Percentiles rank a stretch among this genome's conserved stretches.
These are phyloP conservation scores for Wickerhamiella azyma DNA, from an alignment of 805 yeast species.

Conservation along the genomic window DNA sequence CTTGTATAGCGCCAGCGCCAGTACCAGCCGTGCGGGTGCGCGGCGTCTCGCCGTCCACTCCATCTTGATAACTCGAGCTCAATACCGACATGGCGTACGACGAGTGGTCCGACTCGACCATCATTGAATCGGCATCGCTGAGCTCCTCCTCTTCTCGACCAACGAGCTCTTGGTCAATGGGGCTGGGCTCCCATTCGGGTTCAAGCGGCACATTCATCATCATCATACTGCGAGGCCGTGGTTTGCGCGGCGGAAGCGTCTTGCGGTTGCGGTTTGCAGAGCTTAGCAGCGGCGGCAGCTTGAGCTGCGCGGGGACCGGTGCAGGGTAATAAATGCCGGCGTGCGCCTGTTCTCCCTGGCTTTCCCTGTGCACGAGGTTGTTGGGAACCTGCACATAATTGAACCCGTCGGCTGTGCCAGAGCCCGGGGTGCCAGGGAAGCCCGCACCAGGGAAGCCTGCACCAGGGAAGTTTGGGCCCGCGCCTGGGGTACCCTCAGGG, in stretches of 20 bases:
- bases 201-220: constrained; percentile 11
- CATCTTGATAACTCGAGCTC: constrained; percentile 18
- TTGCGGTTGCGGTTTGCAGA: constrained; percentile 9
- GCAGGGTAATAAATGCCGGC: constrained; percentile 23
- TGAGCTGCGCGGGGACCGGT: constrained; percentile 25
- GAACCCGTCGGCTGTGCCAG: background rate
- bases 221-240: constrained; percentile 5
- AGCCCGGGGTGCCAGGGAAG: too few relatives aligned
- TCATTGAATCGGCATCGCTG: constrained; percentile 3
- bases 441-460: too few relatives aligned
- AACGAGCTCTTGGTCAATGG: constrained; percentile 12
- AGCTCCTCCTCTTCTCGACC: background rate
- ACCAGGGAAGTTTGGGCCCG: too few relatives aligned
- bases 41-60: constrained; percentile 2
- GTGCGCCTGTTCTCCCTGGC: background rate
- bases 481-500: too few relatives aligned
- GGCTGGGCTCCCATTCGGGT: constrained; percentile 19
- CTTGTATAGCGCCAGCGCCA: too few relatives aligned
- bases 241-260: constrained; percentile 2
- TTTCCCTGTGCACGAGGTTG: background rate
- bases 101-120: constrained; percentile 10
- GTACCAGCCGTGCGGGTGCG: background rate
- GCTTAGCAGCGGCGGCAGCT: constrained; percentile 25
- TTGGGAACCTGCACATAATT: constrained; percentile 3
- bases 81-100: constrained; percentile 24